phyloP scores from a whole-genome alignment of 176 grass and related monocot genomes.

The Rhipidocladum racemiflorum region DNA sequence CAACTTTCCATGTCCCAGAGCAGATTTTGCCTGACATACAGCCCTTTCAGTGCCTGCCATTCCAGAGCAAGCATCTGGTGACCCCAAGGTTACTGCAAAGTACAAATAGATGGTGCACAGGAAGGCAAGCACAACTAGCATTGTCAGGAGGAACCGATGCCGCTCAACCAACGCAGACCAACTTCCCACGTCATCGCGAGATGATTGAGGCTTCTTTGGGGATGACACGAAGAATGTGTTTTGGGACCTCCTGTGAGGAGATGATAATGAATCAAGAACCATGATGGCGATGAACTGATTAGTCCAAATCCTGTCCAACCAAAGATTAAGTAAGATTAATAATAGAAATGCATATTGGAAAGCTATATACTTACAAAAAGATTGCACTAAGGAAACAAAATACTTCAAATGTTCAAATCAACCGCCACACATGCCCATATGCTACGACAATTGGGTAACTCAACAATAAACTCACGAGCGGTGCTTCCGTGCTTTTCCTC shows the following conservation, averaged over 20 bases:
- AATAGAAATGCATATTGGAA: background rate
- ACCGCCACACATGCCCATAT: background rate
- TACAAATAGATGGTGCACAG: constrained; percentile 94
- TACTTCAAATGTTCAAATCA: constrained; percentile 14
- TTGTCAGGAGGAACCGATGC: constrained; percentile 84
- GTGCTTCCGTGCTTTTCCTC: too few species aligned
- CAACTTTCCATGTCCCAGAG: constrained; percentile 64
- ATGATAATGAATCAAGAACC: constrained; percentile 89
- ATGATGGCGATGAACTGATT: constrained; percentile 27
- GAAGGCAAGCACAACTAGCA: constrained; percentile 66
- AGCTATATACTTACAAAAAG: background rate
- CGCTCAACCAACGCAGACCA: constrained; percentile 74
- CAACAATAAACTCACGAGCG: constrained; percentile 11
- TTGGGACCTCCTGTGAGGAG: constrained; percentile 77
- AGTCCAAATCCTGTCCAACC: constrained; percentile 35
- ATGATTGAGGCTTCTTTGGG: constrained; percentile 56
- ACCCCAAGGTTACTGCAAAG: constrained; percentile 79
- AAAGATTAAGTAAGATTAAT: constrained; percentile 17
- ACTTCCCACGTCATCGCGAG: constrained; percentile 55
- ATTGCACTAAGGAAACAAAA: background rate
- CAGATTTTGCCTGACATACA: constrained; percentile 63
- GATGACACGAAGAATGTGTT: constrained; percentile 58
- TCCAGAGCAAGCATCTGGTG: constrained; percentile 52
- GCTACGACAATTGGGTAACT: background rate
- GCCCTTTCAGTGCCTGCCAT: constrained; percentile 51